Evolutionary conservation across 192 early-diverging fungal species (phyloP), one percentile per base, ranked within the genome.

Genomic region (Entomortierella chlamydospora): DNA sequence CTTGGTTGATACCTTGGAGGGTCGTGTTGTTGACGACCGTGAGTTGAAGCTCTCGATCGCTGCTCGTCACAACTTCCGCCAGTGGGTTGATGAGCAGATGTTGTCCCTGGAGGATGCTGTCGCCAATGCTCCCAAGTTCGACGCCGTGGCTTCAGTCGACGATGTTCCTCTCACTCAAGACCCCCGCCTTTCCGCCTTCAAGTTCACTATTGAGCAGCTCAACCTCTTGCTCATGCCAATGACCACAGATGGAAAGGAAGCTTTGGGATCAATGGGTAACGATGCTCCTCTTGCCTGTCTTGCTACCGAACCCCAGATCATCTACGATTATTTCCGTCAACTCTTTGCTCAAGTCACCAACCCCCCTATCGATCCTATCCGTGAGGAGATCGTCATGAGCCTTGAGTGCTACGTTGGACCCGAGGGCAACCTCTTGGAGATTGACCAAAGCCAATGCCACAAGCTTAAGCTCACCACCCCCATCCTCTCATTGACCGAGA

Each of bases 331-430:
- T 86, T 98, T 99, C 84, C 91, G 95, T 47, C 92, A 99, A 85
- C 87, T 98, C 33, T 99, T 99, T 70, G 98, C 98, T 22, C 98
- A 99, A 81, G 97, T 98, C 55, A 97, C 96, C 56, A 97, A 99
- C 83, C 98, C 98, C 64, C 98, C 98, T 2, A 98, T 99, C 68
- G 98, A 99, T 86, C 98, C 98, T 57, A 98, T 99, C 81, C 95
- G 98, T 73, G 96, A 99, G 83, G 92, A 95, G 64, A 93, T 98
- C 71, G 96, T 99, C 87, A 99, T 99, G 98, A 96, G 95, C 22
- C 87, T 97, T 30, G 90, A 92, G 39, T 97, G 96, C 87, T 95
- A 96, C 82, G 86, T 99, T 20, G 98, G 98, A 25, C 93, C 96
- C 7, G 93, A 95, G 76, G 96, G 95, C 49, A 99, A 99, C 71